Percentiles rank a stretch among this genome's conserved stretches.
Evolutionary conservation across 495 filamentous ascomycete species (phyloP).

Genomic region (Podospora didyma): DNA sequence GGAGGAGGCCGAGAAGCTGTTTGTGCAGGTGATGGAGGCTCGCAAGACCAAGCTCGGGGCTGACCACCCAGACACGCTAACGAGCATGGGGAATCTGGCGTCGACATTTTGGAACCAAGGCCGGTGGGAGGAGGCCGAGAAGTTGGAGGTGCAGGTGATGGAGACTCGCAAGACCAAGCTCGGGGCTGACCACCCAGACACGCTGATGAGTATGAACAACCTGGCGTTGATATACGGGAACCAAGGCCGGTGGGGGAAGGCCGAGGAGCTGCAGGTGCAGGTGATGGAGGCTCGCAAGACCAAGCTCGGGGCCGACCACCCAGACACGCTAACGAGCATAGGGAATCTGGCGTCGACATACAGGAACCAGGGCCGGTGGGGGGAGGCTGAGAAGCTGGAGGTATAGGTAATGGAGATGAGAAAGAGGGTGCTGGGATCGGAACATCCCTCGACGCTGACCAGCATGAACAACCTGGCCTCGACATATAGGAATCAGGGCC

Average conservation of each 20-base stretch:
- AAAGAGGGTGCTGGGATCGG: constrained; percentile 18
- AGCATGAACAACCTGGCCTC: constrained; percentile 33
- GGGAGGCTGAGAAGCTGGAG: background rate
- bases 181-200: no score
- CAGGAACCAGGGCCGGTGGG: constrained; percentile 1
- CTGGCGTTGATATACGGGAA: no score
- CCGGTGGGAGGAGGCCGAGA: background rate
- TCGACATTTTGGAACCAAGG: background rate
- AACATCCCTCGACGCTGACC: constrained; percentile 32
- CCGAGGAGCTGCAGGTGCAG: background rate
- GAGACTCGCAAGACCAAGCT: no score
- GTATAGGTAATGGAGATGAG: background rate
- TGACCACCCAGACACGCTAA: background rate
- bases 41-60: constrained; percentile 6
- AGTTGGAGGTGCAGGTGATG: no score
- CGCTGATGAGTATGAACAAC: no score
- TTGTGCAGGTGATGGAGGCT: no score
- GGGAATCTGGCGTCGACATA: background rate
- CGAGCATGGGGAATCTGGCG: background rate
- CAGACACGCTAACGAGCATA: background rate
- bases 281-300: constrained; percentile 15
- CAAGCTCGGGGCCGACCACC: constrained; percentile 1
- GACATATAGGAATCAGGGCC: constrained; percentile 1
- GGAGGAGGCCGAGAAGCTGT: no score
- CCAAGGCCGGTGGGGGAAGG: no score